These are phyloP conservation scores for Avena eriantha DNA, from an alignment of 176 grass and related monocot species.

Conservation along the genomic window DNA sequence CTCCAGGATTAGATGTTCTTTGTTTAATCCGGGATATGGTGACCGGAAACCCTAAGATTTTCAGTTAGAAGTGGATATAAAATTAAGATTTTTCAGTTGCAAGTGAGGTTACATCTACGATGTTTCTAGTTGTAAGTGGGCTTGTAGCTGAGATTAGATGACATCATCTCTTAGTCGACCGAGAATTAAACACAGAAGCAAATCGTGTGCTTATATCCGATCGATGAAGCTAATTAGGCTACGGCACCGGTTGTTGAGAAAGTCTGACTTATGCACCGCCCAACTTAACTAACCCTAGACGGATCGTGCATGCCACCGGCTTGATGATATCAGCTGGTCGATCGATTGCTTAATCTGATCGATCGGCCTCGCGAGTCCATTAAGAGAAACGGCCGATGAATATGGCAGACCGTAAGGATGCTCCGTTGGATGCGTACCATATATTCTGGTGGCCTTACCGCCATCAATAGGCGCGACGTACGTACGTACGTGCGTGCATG, in stretches of 20 bases:
- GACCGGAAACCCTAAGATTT: no score
- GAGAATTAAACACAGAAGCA: no score
- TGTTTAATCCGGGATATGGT: not conserved
- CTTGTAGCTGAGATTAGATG: no score
- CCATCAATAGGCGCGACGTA: constrained; percentile 33
- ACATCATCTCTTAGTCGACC: no score
- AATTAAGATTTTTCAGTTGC: no score
- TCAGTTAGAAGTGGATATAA: no score
- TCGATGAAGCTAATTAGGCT: constrained; percentile 8
- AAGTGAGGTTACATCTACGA: no score
- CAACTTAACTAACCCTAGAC: constrained; percentile 48
- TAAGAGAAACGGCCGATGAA: not conserved
- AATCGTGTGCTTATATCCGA: no score
- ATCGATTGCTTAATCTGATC: not conserved
- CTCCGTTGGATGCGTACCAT: not conserved
- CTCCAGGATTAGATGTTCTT: not conserved
- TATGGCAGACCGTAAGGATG: not conserved
- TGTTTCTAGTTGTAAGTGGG: no score
- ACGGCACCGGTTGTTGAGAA: constrained; percentile 53
- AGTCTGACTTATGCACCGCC: constrained; percentile 48
- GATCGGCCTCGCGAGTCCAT: not conserved
- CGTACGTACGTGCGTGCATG: constrained; percentile 16
- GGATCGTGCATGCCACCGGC: not conserved
- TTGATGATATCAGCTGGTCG: not conserved
- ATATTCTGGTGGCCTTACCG: constrained; percentile 42